A percentile compares a stretch with the other conserved stretches of the same genome.
Conservation (phyloP, 2,329 filamentous ascomycete genomes). For the Epichloe bromicola region DNA sequence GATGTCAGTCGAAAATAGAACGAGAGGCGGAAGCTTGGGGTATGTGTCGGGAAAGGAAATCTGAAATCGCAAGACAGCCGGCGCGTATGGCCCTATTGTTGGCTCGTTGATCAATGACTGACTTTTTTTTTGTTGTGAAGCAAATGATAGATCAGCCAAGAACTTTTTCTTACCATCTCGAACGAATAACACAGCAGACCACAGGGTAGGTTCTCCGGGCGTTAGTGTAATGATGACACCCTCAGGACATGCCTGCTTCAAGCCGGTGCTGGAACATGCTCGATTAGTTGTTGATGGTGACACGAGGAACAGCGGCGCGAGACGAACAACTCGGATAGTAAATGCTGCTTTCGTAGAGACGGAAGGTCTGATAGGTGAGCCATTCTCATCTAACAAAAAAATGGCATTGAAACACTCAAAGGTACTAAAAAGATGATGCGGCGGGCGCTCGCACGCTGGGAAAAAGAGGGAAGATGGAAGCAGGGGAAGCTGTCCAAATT, state of each 20-base stretch:
- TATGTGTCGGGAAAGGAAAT: constrained; percentile 77
- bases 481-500: background rate
- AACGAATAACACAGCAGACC: constrained; percentile 87
- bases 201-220: constrained; percentile 66
- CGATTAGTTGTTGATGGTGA: background rate
- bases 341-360: constrained; percentile 57
- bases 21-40: constrained; percentile 64
- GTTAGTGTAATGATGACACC: constrained; percentile 80
- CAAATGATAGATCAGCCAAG: no score
- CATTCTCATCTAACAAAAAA: background rate
- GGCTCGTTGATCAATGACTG: background rate
- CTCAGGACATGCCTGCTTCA: constrained; percentile 71
- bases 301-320: background rate
- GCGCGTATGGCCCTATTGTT: constrained; percentile 69
- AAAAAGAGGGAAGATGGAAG: background rate
- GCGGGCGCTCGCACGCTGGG: background rate
- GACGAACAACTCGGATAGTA: constrained; percentile 70
- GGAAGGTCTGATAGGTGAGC: constrained; percentile 31
- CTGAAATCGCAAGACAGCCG: constrained; percentile 78
- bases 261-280: constrained; percentile 46
- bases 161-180: constrained; percentile 51
- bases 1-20: constrained; percentile 84
- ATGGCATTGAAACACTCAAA: background rate
- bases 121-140: background rate
- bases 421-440: background rate